Conservation (phyloP, 108 stramenopile genomes). For the Nitzschia sp. region DNA sequence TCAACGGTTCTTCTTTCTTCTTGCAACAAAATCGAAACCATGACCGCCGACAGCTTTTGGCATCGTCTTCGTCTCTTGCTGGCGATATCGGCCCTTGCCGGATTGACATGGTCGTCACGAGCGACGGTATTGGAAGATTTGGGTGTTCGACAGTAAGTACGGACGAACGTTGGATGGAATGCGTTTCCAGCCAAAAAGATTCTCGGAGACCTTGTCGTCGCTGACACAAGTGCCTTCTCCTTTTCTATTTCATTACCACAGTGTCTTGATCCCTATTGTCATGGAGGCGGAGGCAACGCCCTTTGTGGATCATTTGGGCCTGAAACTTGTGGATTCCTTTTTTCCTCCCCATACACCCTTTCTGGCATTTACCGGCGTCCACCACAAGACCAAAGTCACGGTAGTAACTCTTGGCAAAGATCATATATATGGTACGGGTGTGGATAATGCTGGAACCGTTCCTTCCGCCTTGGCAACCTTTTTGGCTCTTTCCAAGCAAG, state of each 20-base stretch:
- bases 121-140: constrained; percentile 14
- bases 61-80: not conserved
- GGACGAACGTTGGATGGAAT: too few species aligned
- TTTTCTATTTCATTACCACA: constrained; percentile 11
- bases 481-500: constrained; percentile 68
- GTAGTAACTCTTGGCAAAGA: constrained; percentile 94
- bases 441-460: constrained; percentile 95
- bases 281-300: constrained; percentile 96
- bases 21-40: too few species aligned
- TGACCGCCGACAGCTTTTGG: not conserved
- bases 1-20: too few species aligned
- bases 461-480: constrained; percentile 82
- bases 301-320: constrained; percentile 76
- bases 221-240: too few species aligned
- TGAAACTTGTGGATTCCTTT: constrained; percentile 58
- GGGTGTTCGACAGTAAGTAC: constrained; percentile 13
- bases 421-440: constrained; percentile 74
- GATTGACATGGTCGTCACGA: constrained; percentile 5
- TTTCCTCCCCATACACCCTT: constrained; percentile 85
- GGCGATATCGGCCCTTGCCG: not conserved
- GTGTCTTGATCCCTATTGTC: constrained; percentile 85
- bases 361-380: constrained; percentile 73
- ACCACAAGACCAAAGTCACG: constrained; percentile 79
- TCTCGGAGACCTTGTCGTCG: too few species aligned
- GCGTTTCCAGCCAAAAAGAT: too few species aligned